These are phyloP conservation scores for Chaetoceros tenuissimus DNA, from an alignment of 108 stramenopile genomes.

Conservation along the genomic window DNA sequence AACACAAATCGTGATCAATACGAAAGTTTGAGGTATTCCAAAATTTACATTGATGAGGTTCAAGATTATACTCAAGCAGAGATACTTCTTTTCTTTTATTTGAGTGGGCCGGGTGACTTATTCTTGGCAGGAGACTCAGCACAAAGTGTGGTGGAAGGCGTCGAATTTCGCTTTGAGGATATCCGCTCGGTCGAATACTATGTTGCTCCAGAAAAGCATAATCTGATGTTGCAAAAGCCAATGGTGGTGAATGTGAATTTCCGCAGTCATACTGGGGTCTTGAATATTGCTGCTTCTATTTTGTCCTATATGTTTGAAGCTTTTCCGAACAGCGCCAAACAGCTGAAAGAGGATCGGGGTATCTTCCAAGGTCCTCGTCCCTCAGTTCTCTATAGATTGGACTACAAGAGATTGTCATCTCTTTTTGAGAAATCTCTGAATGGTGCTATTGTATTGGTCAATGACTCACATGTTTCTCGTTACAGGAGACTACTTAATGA, in stretches of 20 bases:
- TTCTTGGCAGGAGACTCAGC: slow-evolving; percentile 57
- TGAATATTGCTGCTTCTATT: slow-evolving; percentile 32
- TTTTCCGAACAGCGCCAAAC: slow-evolving; percentile 32
- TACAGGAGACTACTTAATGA: slow-evolving; percentile 6
- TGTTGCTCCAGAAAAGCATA: slow-evolving; percentile 17
- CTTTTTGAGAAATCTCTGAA: slow-evolving; percentile 14
- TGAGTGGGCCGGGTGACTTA: slow-evolving; percentile 29
- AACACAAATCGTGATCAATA: slow-evolving; percentile 3
- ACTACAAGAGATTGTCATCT: slow-evolving; percentile 1
- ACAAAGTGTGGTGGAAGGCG: slow-evolving; percentile 40
- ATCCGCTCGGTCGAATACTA: slow-evolving; percentile 30
- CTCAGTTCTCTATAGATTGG: slow-evolving; percentile 23
- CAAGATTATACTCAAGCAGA: too few species aligned
- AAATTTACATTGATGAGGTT: slow-evolving; percentile 41
- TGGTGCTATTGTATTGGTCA: slow-evolving; percentile 27
- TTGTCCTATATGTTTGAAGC: slow-evolving; percentile 25
- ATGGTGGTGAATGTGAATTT: slow-evolving; percentile 43
- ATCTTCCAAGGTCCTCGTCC: slow-evolving; percentile 42
- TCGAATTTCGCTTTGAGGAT: slow-evolving; percentile 59
- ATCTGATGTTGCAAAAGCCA: slow-evolving; percentile 33
- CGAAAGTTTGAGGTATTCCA: slow-evolving; percentile 1
- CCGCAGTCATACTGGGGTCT: slow-evolving; percentile 41
- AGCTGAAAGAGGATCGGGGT: slow-evolving; percentile 34
- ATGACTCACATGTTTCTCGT: slow-evolving; percentile 15
- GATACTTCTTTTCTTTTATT: slow-evolving; percentile 35